Conservation (phyloP, 169 alveolate genomes). For the Theileria annulata region DNA sequence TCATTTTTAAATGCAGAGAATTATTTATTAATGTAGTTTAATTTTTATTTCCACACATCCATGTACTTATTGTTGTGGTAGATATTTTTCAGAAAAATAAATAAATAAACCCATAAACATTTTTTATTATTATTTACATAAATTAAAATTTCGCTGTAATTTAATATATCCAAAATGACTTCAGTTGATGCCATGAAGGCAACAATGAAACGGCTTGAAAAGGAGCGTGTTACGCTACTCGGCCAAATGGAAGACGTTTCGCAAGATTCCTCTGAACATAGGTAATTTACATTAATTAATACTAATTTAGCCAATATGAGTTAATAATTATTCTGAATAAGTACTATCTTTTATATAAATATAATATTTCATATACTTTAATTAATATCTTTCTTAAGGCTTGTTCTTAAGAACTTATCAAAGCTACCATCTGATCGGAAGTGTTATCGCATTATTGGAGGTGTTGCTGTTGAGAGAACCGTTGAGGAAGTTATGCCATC, state of each 20-base stretch:
- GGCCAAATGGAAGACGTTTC: slow-evolving; percentile 77
- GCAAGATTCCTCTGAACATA: slow-evolving; percentile 85
- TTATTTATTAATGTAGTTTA: background rate
- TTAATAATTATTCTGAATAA: background rate
- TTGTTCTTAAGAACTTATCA: slow-evolving; percentile 84
- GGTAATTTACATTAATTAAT: slow-evolving; percentile 35
- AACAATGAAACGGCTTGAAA: slow-evolving; percentile 52
- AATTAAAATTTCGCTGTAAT: background rate
- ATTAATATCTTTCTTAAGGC: slow-evolving; percentile 44
- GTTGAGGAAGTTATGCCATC: slow-evolving; percentile 87
- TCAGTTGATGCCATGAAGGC: slow-evolving; percentile 47
- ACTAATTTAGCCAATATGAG: background rate
- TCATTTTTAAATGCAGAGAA: background rate
- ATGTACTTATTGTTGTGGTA: background rate
- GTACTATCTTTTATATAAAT: background rate
- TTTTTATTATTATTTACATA: background rate
- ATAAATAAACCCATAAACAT: background rate
- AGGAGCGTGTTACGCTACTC: slow-evolving; percentile 46
- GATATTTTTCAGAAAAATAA: background rate
- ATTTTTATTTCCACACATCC: background rate
- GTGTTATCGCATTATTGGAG: slow-evolving; percentile 88
- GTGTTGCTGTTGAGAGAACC: slow-evolving; percentile 86
- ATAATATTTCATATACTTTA: background rate
- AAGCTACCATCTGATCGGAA: slow-evolving; percentile 82
- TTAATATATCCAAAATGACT: slow-evolving; percentile 13